These are phyloP conservation scores for Epichloe gansuensis DNA, from an alignment of 2,329 filamentous ascomycete genomes.

Conservation along the genomic window DNA sequence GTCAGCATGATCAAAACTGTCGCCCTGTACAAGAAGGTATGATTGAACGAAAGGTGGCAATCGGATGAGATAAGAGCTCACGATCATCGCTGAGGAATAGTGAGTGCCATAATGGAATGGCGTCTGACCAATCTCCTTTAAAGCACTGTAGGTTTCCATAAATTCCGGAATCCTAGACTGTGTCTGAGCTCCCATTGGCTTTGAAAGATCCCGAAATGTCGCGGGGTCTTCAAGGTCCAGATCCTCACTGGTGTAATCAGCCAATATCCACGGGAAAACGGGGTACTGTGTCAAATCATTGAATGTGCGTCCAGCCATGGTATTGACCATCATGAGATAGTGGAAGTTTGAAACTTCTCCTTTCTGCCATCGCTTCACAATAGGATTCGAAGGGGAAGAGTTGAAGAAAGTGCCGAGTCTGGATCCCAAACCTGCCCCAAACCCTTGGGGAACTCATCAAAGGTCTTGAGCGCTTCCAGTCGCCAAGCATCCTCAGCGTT, in stretches of 20 bases:
- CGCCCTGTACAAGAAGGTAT: constrained; percentile 88
- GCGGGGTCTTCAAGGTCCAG: constrained; percentile 74
- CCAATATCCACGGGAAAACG: constrained; percentile 93
- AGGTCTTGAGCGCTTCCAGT: constrained; percentile 66
- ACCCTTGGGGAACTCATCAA: constrained; percentile 47
- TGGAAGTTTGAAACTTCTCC: constrained; percentile 98
- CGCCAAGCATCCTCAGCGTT: constrained; percentile 87
- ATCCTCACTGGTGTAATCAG: constrained; percentile 90
- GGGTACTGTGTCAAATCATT: constrained; percentile 98
- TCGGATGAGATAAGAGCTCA: constrained; percentile 89
- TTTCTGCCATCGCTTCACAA: constrained; percentile 79
- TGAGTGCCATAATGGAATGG: constrained; percentile 98
- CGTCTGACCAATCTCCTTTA: constrained; percentile 84
- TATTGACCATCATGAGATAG: constrained; percentile 97
- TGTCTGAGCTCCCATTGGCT: constrained; percentile 92
- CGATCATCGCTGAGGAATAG: constrained; percentile 98
- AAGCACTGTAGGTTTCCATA: constrained; percentile 70
- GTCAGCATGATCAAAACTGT: constrained; percentile 90
- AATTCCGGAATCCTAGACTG: constrained; percentile 65
- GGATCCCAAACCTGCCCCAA: constrained; percentile 72
- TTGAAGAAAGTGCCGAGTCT: constrained; percentile 92
- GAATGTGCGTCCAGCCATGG: constrained; percentile 91
- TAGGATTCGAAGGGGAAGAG: constrained; percentile 65
- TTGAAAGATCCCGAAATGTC: constrained; percentile 81
- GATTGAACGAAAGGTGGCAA: constrained; percentile 94